phyloP scores from a whole-genome alignment of 768 basidiomycete genomes.

The Russula brevipes region DNA sequence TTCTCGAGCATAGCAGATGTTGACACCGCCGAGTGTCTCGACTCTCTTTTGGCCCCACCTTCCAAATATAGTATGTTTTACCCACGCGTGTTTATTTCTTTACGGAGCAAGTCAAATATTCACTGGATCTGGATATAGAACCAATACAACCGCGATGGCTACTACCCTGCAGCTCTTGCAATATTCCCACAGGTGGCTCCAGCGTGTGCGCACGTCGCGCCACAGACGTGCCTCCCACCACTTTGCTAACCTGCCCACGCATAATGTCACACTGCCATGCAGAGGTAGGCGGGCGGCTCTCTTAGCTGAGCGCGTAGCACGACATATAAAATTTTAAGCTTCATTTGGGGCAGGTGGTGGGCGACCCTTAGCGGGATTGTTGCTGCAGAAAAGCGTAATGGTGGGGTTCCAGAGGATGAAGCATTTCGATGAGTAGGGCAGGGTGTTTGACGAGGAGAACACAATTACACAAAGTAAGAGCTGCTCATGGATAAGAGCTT shows the following conservation, averaged over 20 bases:
- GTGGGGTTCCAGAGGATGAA: slow-evolving; percentile 65
- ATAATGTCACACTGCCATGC: slow-evolving; percentile 52
- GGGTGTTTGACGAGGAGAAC: slow-evolving; percentile 57
- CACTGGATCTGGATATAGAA: too few relatives aligned
- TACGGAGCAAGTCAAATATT: too few relatives aligned
- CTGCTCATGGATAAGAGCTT: slow-evolving; percentile 49
- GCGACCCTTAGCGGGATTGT: slow-evolving; percentile 54
- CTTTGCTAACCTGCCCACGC: slow-evolving; percentile 47
- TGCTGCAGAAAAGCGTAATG: slow-evolving; percentile 67
- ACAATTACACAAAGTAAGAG: slow-evolving; percentile 51
- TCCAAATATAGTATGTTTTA: too few relatives aligned
- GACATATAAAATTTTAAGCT: slow-evolving; percentile 67
- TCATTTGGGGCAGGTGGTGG: slow-evolving; percentile 63
- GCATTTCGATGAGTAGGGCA: slow-evolving; percentile 58
- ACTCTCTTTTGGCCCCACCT: too few relatives aligned
- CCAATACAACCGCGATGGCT: too few relatives aligned
- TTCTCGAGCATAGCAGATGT: too few relatives aligned
- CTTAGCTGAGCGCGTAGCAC: slow-evolving; percentile 69
- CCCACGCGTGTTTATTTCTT: too few relatives aligned
- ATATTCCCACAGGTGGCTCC: slow-evolving; percentile 73
- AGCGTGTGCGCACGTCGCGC: slow-evolving; percentile 52
- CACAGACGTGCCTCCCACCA: slow-evolving; percentile 61
- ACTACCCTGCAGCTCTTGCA: too few relatives aligned
- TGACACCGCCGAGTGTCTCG: too few relatives aligned
- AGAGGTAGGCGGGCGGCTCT: slow-evolving; percentile 71